Base-by-base conservation (phyloP, 306 rosid genomes). In the Psophocarpus tetragonolobus region DNA sequence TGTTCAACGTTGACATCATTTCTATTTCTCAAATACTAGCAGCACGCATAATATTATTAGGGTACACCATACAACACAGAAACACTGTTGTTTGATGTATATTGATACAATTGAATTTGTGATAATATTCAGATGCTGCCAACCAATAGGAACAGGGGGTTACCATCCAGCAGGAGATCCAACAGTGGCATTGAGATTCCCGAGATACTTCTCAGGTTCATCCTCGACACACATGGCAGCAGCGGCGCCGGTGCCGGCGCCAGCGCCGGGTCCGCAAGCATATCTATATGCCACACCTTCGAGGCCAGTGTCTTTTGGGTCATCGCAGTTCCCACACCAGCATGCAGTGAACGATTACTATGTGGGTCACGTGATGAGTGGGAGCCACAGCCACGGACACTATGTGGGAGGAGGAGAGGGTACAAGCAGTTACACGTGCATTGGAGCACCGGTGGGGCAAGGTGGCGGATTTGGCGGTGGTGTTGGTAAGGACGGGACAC, bases 361-460 rank as follows among this genome's bases (percentile, higher is more conserved):
- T 9, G 87, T 91, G 12, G 97, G 97, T 0, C 97, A 91, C 17
- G 97, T 89, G 5, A 87, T 93, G 24, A 69, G 83, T 17, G 48
- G 69, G 24, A 29, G 63, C n/a, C n/a, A n/a, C 29, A 48, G 63
- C 38, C 83, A 87, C 13, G 81, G 73, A 6, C 23, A 39, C 36
- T 27, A 65, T 20, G 74, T 54, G 3, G 81, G 57, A 4, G 80
- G 66, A 64, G 70, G 70, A 64, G 70, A 42, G 76, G 69, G 41
- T 21, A 4, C 71, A 2, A 77, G 65, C 0, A 85, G 68, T 80
- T 91, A 88, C 82, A 89, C 95, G 2, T 91, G 95, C 83, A 88
- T 93, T n/a, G 97, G 97, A 10, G 98, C 98, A 64, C 98, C 98
- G 5, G 92, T 95, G 13, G 93, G 94, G 14, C 93, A 86, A 39